Conservation (phyloP, 1,284 basidiomycete species). For the Cutaneotrichosporon sp. region DNA sequence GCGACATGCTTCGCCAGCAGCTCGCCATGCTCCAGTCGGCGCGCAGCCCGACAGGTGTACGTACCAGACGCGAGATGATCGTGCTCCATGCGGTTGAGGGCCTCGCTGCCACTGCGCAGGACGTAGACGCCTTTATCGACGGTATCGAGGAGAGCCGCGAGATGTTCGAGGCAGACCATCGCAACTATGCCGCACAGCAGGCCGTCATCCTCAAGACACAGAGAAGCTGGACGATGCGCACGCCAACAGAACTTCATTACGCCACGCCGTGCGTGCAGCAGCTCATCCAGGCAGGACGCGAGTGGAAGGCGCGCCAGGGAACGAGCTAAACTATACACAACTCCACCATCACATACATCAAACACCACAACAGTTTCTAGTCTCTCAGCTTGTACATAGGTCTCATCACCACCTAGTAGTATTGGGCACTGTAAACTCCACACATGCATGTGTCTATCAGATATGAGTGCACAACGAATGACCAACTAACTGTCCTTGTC, state of each 20-base stretch:
- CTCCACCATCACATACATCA: neutral
- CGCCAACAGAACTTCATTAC: slow-evolving; percentile 80
- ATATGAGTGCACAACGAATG: neutral
- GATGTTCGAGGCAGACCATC: slow-evolving; percentile 80
- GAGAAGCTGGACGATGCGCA: slow-evolving; percentile 84
- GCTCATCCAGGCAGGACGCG: slow-evolving; percentile 37
- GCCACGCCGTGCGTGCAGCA: slow-evolving; percentile 60
- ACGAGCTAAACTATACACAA: neutral
- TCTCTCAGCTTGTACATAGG: neutral
- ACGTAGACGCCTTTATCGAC: slow-evolving; percentile 77
- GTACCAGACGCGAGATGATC: slow-evolving; percentile 72
- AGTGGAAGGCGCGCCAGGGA: slow-evolving; percentile 20
- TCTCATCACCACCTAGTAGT: neutral
- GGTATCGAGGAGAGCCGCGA: slow-evolving; percentile 86
- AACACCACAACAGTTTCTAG: neutral
- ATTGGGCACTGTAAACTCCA: slow-evolving; percentile 1
- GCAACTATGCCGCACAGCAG: slow-evolving; percentile 92
- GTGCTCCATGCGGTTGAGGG: slow-evolving; percentile 68
- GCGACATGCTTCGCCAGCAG: slow-evolving; percentile 60
- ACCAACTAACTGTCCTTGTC: neutral
- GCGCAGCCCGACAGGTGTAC: slow-evolving; percentile 31
- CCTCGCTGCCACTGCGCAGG: slow-evolving; percentile 77
- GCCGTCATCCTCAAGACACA: slow-evolving; percentile 90
- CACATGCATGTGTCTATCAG: slow-evolving; percentile 5
- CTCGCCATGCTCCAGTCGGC: slow-evolving; percentile 10